Conservation (phyloP, 768 basidiomycete species). For the Trametes maxima region DNA sequence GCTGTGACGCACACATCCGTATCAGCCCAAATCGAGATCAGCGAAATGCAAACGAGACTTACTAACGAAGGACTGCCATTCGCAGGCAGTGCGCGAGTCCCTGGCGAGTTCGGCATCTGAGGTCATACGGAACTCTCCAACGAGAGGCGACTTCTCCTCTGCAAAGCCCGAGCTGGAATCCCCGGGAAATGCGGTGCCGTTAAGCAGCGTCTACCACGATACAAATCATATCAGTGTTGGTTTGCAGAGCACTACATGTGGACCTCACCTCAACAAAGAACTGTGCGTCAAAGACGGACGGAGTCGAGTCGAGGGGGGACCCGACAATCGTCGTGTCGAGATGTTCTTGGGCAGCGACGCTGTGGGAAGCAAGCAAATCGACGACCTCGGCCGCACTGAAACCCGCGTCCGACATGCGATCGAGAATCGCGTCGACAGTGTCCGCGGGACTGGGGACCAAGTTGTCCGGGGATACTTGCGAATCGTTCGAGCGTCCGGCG, state of each 20-base stretch:
- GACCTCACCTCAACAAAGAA: slow-evolving; percentile 29
- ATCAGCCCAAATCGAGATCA: neutral
- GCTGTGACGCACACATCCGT: neutral
- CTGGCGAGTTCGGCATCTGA: slow-evolving; percentile 16
- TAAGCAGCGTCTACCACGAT: slow-evolving; percentile 15
- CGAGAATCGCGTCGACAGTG: slow-evolving; percentile 27
- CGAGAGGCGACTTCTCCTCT: slow-evolving; percentile 21
- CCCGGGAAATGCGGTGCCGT: slow-evolving; percentile 22
- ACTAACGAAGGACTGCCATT: slow-evolving; percentile 16
- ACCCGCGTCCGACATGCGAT: slow-evolving; percentile 24
- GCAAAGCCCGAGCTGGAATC: slow-evolving; percentile 17
- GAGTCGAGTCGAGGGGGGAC: slow-evolving; percentile 31
- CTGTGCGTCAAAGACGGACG: slow-evolving; percentile 30
- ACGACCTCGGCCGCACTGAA: slow-evolving; percentile 21
- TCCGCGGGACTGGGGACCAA: slow-evolving; percentile 30
- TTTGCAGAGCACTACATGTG: neutral
- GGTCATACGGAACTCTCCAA: slow-evolving; percentile 23
- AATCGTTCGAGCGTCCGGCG: slow-evolving; percentile 24
- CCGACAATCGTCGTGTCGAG: slow-evolving; percentile 15
- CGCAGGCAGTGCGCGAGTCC: slow-evolving; percentile 12
- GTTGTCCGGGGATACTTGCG: slow-evolving; percentile 24
- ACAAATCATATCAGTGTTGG: neutral
- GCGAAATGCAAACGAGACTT: neutral
- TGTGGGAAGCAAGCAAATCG: slow-evolving; percentile 29
- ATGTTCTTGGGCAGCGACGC: slow-evolving; percentile 21